Evolutionary conservation across 441 rosid genomes (phyloP), one percentile per base, ranked within the genome.

Genomic region (Dalechampia spathulata): DNA sequence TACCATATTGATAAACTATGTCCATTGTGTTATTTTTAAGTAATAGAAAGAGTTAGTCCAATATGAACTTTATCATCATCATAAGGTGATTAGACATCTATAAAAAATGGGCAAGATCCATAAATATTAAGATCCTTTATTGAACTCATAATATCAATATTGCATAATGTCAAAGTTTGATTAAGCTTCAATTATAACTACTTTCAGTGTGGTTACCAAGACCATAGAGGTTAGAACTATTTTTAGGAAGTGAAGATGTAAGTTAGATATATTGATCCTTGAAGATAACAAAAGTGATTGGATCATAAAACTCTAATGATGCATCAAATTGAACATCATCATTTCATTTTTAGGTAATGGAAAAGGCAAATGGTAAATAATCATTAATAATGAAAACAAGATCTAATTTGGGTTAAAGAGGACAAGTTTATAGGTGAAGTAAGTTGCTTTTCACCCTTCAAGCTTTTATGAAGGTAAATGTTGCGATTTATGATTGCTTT

Each of bases 1-100:
- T 51, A 63, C 73, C 76, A 14, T 83, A 83, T 0, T 44, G 65
- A 30, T 86, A 90, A 45, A 36, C 46, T 0, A 86, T 66, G 48
- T 90, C 93, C 89, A 90, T 90, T 7, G 93, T 95, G 22, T 90
- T 90, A 49, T 93, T 84, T 52, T 81, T 90, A 17, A 90, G 62
- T 63, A 87, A 49, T 63, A 85, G 55, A 28, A 38, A 85, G 89
- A 58, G 66, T 64, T 19, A 62, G 60, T 58, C 95, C 95, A 0
- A 72, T 67, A 9, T 58, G 58, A 12, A 54, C 40, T 14, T 52
- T 61, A 0, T 58, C 70, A 7, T 65, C 55, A 3, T 49, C 44
- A 0, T 68, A 64, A 2, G 52, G 55, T 40, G 80, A 72, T 47
- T 93, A 70, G 5, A 85, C 59, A 37, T 90, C 94, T 5, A 90